Evolutionary conservation across 768 basidiomycete species (phyloP), one percentile per base, ranked within the genome.

Genomic region (Leccinum obscurum): DNA sequence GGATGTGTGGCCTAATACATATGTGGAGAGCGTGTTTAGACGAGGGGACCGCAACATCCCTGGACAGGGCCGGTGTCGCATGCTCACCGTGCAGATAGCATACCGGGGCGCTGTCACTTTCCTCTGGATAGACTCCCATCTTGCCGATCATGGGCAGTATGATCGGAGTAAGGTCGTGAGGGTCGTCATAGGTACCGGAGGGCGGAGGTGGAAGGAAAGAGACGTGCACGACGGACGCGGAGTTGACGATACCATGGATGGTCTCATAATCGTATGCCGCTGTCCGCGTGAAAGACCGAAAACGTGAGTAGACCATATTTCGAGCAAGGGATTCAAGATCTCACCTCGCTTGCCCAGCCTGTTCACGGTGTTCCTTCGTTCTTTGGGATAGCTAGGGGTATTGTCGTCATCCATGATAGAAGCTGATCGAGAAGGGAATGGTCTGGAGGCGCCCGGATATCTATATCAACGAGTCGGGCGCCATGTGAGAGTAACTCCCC

Each of bases 341-440:
- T 63, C 26, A 70, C 69, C 68, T 58, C 61, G 64, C 50, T 69
- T 70, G 52, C 37, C 63, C 52, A 64, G n/a, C 62, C 68, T 70
- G 41, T 70, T 69, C 39, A 69, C 66, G 3, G 69, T 64, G 50
- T 70, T 69, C 26, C 58, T 60, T 15, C 6, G 24, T 58, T 61
- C 64, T 48, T 62, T 70, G 0, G 83, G 83, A 72, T 86, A 87
- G 65, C 60, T 62, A 7, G 24, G 41, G 11, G 32, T 0, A n/a
- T 61, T 51, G 11, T 81, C 81, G 0, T 81, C 81, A 4, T 85
- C 83, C 22, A 85, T 86, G 64, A 79, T 75, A 37, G 30, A 56
- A 35, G 26, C 3, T 10, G 5, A 20, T 32, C 7, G 28, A 34
- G 10, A 52, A 52, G 52, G 51, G 14, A 32, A 6, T 28, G 11